Base-by-base conservation (phyloP, 1,139 yeast species). In the Sugiyamaella novakii region DNA sequence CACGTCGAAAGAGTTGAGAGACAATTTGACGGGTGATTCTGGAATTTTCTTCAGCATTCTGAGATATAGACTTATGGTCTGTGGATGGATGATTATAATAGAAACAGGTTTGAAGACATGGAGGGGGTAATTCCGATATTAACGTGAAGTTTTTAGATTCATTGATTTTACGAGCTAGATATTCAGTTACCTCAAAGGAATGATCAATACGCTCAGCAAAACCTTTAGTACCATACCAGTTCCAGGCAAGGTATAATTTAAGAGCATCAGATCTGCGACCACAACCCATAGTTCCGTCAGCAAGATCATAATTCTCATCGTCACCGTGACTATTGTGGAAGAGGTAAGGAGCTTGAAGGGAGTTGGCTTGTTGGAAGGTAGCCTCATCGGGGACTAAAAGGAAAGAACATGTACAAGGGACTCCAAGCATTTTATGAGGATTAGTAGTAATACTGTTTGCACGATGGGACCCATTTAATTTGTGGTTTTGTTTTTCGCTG, bases 241-340 rank as follows among this genome's bases (percentile, higher is more conserved):
- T 71, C 96, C 96, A 87, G 0, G 86, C 81, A 65, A 87, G 67
- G 65, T 84, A 87, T 60, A 87, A 75, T 67, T 87, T 87, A 64
- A 87, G 72, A 1, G 94, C 79, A 65, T 87, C 96, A 0, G 94
- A 82, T 48, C 96, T 75, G 59, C 96, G 78, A 5, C 96, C 96
- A 65, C 96, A 87, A 5, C 95, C 95, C 94, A 87, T 84, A 5
- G 96, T 87, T 7, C 95, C 95, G 63, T 87, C 94, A 0, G 94
- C 96, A 53, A 87, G 75, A 59, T 87, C 96, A 61, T 73, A 85
- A 64, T 81, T 81, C 54, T 82, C 87, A 17, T 46, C 45, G 38
- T 67, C 73, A 8, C 71, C 74, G 25, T 66, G 70, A 17, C 64
- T 53, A 30, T 80, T 80, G 62, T 87, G 96, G 76, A 87, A 87